These are phyloP conservation scores for Cinnamomum micranthum DNA, from an alignment of 164 flowering plant species.

Conservation along the genomic window DNA sequence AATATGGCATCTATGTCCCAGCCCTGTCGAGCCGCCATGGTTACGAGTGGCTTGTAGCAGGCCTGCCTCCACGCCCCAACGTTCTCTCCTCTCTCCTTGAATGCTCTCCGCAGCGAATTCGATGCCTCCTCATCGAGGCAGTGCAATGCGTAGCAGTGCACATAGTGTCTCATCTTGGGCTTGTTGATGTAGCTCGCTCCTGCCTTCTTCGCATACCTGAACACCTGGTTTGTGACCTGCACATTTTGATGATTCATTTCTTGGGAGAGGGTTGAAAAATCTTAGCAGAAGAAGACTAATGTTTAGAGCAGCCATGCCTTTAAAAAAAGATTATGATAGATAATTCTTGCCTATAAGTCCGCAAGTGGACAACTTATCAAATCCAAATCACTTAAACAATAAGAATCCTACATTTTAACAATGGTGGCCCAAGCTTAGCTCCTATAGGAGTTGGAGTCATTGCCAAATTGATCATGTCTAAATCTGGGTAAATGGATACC, in stretches of 20 bases:
- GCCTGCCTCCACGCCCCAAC: conserved; percentile 99
- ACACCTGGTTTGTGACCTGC: conserved; percentile 97
- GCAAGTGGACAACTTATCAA: too few species aligned
- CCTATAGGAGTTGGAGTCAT: too few species aligned
- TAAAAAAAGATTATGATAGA: too few species aligned
- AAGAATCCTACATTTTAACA: too few species aligned
- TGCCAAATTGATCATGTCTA: too few species aligned
- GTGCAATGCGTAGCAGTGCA: conserved; percentile 92
- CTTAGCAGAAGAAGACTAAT: too few species aligned
- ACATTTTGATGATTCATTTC: neutral
- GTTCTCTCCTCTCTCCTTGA: conserved; percentile 86
- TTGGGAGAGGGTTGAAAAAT: too few species aligned
- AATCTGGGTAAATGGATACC: too few species aligned
- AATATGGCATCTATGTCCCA: conserved; percentile 95
- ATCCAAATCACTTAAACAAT: too few species aligned
- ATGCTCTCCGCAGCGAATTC: conserved; percentile 60
- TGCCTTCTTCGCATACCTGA: conserved; percentile 79
- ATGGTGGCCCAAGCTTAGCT: too few species aligned
- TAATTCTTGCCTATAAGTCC: too few species aligned
- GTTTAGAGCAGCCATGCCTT: too few species aligned
- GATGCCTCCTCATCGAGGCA: conserved; percentile 84
- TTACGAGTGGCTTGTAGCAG: conserved; percentile 85
- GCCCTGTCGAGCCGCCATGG: conserved; percentile 65
- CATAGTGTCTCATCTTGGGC: conserved; percentile 98
- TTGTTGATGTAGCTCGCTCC: conserved; percentile 98